Percentiles rank a stretch among this genome's conserved stretches.
phyloP scores from a whole-genome alignment of 495 filamentous ascomycete genomes.

The Aspergillus panamensis region DNA sequence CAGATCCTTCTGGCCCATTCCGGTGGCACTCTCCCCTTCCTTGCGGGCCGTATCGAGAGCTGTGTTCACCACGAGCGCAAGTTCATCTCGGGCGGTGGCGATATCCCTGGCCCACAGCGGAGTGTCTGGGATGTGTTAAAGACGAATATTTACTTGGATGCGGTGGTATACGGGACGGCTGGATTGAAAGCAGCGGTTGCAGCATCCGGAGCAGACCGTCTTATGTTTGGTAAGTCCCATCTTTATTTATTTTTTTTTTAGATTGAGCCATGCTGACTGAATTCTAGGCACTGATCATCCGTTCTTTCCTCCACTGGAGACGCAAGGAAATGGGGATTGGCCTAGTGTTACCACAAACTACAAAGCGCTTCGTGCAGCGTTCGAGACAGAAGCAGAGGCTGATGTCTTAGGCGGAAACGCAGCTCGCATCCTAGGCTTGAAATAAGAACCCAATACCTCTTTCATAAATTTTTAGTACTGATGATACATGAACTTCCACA shows the following conservation, averaged over 20 bases:
- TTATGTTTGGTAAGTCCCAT: constrained; percentile 66
- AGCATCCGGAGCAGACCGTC: constrained; percentile 52
- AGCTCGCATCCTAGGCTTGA: constrained; percentile 56
- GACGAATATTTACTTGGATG: constrained; percentile 88
- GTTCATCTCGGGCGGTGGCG: constrained; percentile 50
- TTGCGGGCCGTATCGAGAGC: constrained; percentile 84
- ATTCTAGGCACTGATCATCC: constrained; percentile 77
- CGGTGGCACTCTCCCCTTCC: constrained; percentile 83
- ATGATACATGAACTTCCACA: constrained; percentile 2
- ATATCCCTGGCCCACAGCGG: constrained; percentile 48
- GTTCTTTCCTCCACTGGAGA: constrained; percentile 81
- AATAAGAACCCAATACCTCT: constrained; percentile 22
- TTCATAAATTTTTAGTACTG: background rate
- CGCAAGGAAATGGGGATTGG: constrained; percentile 62
- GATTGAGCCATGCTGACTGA: constrained; percentile 15
- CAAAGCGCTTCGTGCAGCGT: constrained; percentile 59
- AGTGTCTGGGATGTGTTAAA: constrained; percentile 75
- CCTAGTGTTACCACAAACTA: constrained; percentile 78
- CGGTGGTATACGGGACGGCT: constrained; percentile 74
- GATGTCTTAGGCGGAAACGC: constrained; percentile 70
- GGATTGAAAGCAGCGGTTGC: constrained; percentile 69
- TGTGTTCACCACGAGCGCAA: constrained; percentile 81
- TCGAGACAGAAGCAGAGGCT: constrained; percentile 50
- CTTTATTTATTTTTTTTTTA: constrained; percentile 6
- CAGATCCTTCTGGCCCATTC: constrained; percentile 80